These are phyloP conservation scores for Cladophialophora chaetospira DNA, from an alignment of 2,329 filamentous ascomycete species.

Conservation along the genomic window DNA sequence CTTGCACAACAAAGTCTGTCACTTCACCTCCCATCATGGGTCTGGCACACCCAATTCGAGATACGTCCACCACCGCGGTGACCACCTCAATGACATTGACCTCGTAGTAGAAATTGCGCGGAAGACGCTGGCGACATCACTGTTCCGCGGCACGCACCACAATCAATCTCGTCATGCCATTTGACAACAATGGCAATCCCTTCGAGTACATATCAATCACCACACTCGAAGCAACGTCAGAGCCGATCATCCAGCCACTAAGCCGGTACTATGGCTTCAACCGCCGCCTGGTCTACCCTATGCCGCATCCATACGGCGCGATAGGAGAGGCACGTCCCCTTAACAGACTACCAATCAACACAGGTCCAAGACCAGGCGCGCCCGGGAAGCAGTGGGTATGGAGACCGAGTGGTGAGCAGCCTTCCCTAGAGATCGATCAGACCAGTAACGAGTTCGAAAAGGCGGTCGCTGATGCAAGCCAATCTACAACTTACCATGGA, in stretches of 20 bases:
- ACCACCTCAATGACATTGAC: background rate
- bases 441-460: background rate
- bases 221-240: background rate
- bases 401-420: background rate
- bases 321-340: background rate
- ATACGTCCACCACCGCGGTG: background rate
- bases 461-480: background rate
- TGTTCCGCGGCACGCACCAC: background rate
- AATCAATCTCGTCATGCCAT: background rate
- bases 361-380: background rate
- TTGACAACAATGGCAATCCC: background rate
- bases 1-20: background rate
- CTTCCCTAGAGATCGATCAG: background rate
- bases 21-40: background rate
- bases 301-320: background rate
- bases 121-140: background rate
- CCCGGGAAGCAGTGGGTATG: background rate
- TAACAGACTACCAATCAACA: background rate
- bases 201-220: conserved; percentile 3
- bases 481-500: background rate
- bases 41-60: background rate
- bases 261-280: background rate
- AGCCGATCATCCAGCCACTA: background rate
- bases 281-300: background rate
- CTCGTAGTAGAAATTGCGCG: background rate